These are phyloP conservation scores for Pythium sp. DNA, from an alignment of 352 stramenopile genomes.

Conservation along the genomic window DNA sequence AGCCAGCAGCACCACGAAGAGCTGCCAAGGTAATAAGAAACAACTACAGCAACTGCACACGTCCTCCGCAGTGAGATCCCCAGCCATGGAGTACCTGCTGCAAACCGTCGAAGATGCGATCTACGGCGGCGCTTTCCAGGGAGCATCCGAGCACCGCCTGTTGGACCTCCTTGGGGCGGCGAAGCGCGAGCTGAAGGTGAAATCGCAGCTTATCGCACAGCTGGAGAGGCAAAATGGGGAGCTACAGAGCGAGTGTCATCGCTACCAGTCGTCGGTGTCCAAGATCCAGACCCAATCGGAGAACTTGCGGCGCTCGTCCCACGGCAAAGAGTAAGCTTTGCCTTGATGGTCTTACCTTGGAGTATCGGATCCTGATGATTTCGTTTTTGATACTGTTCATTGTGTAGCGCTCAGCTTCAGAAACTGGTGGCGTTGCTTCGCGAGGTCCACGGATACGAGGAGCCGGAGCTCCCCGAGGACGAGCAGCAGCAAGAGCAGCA, in stretches of 20 bases:
- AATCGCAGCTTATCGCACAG: constrained; percentile 6
- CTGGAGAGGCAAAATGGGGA: constrained; percentile 9
- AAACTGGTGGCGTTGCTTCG: constrained; percentile 36
- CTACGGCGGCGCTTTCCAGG: constrained; percentile 10
- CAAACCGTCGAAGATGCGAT: constrained; percentile 12
- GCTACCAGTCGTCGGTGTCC: constrained; percentile 7
- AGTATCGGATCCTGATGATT: not conserved
- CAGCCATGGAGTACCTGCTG: constrained; percentile 9
- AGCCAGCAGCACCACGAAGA: not conserved
- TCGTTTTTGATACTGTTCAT: constrained; percentile 8
- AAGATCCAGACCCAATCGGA: constrained; percentile 21
- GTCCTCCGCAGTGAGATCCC: not conserved
- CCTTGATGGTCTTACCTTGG: not conserved
- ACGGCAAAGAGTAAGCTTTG: constrained; percentile 16
- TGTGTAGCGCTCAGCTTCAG: constrained; percentile 34
- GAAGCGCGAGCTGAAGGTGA: constrained; percentile 10
- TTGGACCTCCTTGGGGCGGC: constrained; percentile 12
- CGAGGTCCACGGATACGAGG: constrained; percentile 24
- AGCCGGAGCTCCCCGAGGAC: constrained; percentile 29
- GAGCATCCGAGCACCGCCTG: constrained; percentile 7
- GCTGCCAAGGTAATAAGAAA: not conserved
- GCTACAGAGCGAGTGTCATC: constrained; percentile 9
- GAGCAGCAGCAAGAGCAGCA: constrained; percentile 24
- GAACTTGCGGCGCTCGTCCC: constrained; percentile 8
- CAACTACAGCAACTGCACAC: not conserved